Evolutionary conservation across 768 basidiomycete species (phyloP).

Genomic region (Rhodocollybia butyracea): DNA sequence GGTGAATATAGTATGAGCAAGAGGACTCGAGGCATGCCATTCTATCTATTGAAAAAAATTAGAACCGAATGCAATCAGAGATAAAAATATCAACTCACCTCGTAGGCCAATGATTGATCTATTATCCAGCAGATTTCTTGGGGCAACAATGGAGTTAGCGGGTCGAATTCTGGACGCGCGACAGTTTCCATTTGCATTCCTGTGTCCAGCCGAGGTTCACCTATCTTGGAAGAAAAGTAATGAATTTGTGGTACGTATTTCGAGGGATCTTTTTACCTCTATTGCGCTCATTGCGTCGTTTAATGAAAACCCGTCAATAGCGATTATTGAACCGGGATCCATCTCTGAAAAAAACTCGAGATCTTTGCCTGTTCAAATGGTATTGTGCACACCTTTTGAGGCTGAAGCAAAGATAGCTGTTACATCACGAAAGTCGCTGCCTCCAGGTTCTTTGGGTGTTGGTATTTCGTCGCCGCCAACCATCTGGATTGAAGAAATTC

Average conservation of each 20-base stretch:
- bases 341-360: slow-evolving; percentile 41
- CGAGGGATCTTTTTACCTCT: slow-evolving; percentile 47
- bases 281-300: slow-evolving; percentile 94
- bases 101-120: slow-evolving; percentile 72
- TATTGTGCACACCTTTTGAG: slow-evolving; percentile 48
- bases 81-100: slow-evolving; percentile 46
- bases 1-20: slow-evolving; percentile 86
- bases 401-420: slow-evolving; percentile 58
- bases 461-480: background rate
- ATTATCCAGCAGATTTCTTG: slow-evolving; percentile 89
- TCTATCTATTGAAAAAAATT: slow-evolving; percentile 55
- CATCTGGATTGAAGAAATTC: background rate
- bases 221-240: slow-evolving; percentile 52
- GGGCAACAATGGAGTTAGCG: slow-evolving; percentile 58
- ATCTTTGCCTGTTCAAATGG: slow-evolving; percentile 7
- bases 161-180: slow-evolving; percentile 55
- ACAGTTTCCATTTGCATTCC: slow-evolving; percentile 51
- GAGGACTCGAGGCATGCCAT: slow-evolving; percentile 81
- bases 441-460: too few species aligned
- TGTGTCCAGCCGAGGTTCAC: slow-evolving; percentile 87
- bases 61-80: slow-evolving; percentile 2
- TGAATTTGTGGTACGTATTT: slow-evolving; percentile 3
- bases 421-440: slow-evolving; percentile 61
- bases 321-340: slow-evolving; percentile 56
- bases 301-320: slow-evolving; percentile 68